Base-by-base conservation (phyloP, 257 asterid species). In the Nicotiana attenuata region DNA sequence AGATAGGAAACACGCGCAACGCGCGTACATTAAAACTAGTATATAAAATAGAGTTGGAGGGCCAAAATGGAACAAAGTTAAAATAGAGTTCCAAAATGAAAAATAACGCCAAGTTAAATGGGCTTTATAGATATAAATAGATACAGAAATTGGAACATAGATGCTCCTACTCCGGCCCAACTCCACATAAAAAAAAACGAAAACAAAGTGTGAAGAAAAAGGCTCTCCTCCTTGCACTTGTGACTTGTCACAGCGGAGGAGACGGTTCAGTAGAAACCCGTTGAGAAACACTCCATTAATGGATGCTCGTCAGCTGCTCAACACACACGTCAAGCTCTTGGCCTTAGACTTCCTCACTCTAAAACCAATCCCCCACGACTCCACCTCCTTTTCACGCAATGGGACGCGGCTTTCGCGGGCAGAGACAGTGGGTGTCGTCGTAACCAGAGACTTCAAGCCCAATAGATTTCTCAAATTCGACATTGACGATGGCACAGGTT, bases 401-500 rank as follows among this genome's bases (percentile, higher is more conserved):
- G 96, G 92, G 69, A 16, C 41, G 57, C 87, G 86, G 77, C 73
- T 92, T 6, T 89, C 92, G 4, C 95, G 97, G 15, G 90, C 89
- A 6, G 97, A 94, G 87, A 55, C 93, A 0, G 56, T 94, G n/a
- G 98, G 97, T 50, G 68, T 86, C 16, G 90, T 93, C 24, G 94
- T 91, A 15, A 82, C 86, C 80, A 91, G 93, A 19, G 94, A 93
- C 0, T 57, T 85, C 52, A 93, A 93, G 76, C 93, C 94, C 13
- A 90, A 88, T 0, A 87, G 85, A 83, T 91, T 94, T 83, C 88
- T 94, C 73, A 86, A 86, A 29, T 93, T 94, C 88, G 47, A 87
- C 4, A 81, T 94, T 11, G 97, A 93, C 83, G 97, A 94, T 9
- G 94, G 97, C 22, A 90, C 93, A 5, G 97, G 94, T 7, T 92